Evolutionary conservation across 306 rosid species (phyloP).

Genomic region (Quercus agrifolia): DNA sequence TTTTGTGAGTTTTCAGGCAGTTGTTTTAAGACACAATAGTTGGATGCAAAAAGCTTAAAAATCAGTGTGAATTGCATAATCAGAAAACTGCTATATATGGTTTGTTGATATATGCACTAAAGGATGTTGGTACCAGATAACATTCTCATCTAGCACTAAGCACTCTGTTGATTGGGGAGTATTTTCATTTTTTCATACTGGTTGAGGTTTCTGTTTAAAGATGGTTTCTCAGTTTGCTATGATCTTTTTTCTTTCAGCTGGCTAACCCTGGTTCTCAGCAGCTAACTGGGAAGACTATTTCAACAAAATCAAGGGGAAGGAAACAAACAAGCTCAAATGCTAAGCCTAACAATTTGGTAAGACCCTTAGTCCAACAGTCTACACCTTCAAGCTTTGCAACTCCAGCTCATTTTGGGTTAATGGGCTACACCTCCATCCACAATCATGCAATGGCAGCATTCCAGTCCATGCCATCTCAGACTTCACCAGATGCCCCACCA

Average conservation of each 20-base stretch:
- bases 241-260: conserved; percentile 29
- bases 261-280: conserved; percentile 40
- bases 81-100: neutral
- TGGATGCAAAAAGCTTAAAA: no score
- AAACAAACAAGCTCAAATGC: conserved; percentile 28
- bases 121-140: neutral
- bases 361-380: conserved; percentile 16
- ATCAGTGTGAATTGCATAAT: neutral
- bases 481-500: conserved; percentile 27
- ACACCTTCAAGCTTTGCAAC: conserved; percentile 29
- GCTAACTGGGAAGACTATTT: conserved; percentile 22
- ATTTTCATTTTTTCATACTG: no score
- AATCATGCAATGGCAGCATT: conserved; percentile 44
- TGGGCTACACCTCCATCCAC: conserved; percentile 43
- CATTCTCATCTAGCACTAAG: neutral
- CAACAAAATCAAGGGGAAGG: conserved; percentile 50
- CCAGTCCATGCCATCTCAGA: conserved; percentile 41
- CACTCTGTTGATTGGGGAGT: neutral
- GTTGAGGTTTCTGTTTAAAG: neutral
- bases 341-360: conserved; percentile 31
- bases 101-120: neutral
- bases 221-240: conserved; percentile 14
- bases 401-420: conserved; percentile 42
- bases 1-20: neutral
- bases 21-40: neutral